Evolutionary conservation across 2,329 filamentous ascomycete genomes (phyloP).

Genomic region (Xylaria hypoxylon): DNA sequence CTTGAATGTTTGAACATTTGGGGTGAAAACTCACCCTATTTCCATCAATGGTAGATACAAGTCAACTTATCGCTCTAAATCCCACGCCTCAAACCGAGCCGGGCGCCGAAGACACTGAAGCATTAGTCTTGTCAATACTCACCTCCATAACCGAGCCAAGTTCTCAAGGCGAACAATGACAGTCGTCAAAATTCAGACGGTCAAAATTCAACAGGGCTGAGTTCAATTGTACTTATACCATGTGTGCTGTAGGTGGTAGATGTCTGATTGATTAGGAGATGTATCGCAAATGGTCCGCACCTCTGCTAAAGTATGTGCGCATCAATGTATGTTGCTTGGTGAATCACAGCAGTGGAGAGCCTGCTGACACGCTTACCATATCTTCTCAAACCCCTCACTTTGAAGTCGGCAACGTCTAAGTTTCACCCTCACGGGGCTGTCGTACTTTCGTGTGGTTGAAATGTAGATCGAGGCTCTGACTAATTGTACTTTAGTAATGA

Average conservation of each 20-base stretch:
- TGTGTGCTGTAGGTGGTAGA: neutral
- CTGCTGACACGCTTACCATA: neutral
- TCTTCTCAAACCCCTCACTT: neutral
- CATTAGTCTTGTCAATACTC: neutral
- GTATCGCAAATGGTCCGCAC: neutral
- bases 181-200: neutral
- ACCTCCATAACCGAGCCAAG: neutral
- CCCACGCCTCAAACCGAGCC: neutral
- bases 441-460: conserved; percentile 1
- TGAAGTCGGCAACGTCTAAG: neutral
- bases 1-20: neutral
- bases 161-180: neutral
- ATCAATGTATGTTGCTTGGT: neutral
- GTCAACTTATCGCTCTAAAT: neutral
- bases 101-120: neutral
- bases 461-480: neutral
- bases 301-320: neutral
- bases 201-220: neutral
- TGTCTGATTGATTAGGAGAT: too few species aligned
- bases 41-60: neutral
- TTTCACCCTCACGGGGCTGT: too few species aligned
- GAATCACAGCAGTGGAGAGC: neutral
- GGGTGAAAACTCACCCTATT: neutral
- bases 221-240: neutral
- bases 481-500: conserved; percentile 3